Conservation (phyloP, 176 grass and related monocot species). For the Ensete glaucum region DNA sequence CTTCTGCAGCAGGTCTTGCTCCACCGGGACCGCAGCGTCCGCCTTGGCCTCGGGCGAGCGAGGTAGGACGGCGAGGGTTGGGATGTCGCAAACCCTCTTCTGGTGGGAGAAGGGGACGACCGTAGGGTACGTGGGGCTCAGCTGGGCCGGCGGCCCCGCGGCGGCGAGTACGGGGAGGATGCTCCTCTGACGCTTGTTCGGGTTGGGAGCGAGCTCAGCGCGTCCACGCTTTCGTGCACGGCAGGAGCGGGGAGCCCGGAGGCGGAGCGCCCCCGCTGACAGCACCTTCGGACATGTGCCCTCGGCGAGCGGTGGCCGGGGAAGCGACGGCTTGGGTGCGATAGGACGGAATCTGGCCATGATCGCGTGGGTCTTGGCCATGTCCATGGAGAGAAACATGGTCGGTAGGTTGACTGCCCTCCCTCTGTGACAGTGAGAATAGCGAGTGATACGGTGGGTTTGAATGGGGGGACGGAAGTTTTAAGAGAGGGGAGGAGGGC, state of each 20-base stretch:
- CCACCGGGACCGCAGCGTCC: conserved; percentile 34
- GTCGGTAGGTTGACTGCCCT: background rate
- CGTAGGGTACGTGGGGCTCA: conserved; percentile 20
- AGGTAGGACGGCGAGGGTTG: conserved; percentile 30
- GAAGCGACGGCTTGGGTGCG: conserved; percentile 63
- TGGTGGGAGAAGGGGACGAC: conserved; percentile 1
- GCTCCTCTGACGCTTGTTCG: conserved; percentile 34
- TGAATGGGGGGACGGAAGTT: background rate
- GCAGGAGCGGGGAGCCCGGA: conserved; percentile 50
- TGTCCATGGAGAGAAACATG: conserved; percentile 59
- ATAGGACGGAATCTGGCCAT: conserved; percentile 85
- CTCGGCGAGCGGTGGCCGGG: conserved; percentile 7
- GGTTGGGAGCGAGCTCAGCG: conserved; percentile 8
- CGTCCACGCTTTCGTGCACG: conserved; percentile 58
- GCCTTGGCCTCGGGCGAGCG: conserved; percentile 7
- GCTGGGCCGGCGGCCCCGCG: conserved; percentile 17
- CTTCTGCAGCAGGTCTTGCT: conserved; percentile 77
- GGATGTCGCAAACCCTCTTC: conserved; percentile 2
- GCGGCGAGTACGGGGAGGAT: conserved; percentile 28
- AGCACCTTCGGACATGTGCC: conserved; percentile 8
- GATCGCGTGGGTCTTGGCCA: conserved; percentile 91
- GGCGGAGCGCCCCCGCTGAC: conserved; percentile 25
- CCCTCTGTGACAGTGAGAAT: no score
- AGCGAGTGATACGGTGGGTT: background rate
- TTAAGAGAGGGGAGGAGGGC: conserved; percentile 63